Base-by-base conservation (phyloP, 352 stramenopile species). In the Pythium brassicae region DNA sequence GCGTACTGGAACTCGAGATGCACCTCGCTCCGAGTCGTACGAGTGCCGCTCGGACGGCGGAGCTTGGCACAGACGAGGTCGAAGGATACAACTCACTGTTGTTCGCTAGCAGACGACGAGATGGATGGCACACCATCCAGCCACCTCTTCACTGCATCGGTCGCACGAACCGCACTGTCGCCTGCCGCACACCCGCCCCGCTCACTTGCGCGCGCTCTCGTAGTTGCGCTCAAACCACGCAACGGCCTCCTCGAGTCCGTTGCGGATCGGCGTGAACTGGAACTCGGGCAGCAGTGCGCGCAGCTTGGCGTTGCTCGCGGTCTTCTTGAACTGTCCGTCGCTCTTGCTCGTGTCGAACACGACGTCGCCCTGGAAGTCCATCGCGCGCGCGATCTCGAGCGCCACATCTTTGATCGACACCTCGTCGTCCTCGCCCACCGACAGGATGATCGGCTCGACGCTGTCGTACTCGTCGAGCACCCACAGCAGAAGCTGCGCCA, bases 251-350 rank as follows among this genome's bases (percentile, higher is more conserved):
- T 32, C 55, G 7, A 91, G 63, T 0, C 94, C 96, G 19, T 98
- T 73, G 22, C 83, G 65, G 29, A 99, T 97, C 6, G 85, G 63
- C 17, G 92, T 98, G 69, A 99, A 99, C 63, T 97, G 62, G 65
- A 98, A 99, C 9, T 74, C 61, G 4, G 96, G 95, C 42, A 86
- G 64, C 25, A 93, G 83, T 37, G 60, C 66, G 23, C 91, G 84
- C 60, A 99, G 73, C 64, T 99, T 99, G 19, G 78, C 89, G 65
- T 99, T 99, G 64, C 79, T 96, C 4, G 96, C 96, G 15, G 97
- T 99, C 80, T 99, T 99, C 79, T 99, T 99, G 78, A 96, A 98
- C 76, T 99, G 97, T 7, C 97, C 97, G 72, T 99, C 97, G n/a
- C 91, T 81, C 67, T 98, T 98, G 35, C 66, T 87, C 7, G 83